Conservation (phyloP, 2,329 filamentous ascomycete genomes). For the Alternaria angustiovoidea region DNA sequence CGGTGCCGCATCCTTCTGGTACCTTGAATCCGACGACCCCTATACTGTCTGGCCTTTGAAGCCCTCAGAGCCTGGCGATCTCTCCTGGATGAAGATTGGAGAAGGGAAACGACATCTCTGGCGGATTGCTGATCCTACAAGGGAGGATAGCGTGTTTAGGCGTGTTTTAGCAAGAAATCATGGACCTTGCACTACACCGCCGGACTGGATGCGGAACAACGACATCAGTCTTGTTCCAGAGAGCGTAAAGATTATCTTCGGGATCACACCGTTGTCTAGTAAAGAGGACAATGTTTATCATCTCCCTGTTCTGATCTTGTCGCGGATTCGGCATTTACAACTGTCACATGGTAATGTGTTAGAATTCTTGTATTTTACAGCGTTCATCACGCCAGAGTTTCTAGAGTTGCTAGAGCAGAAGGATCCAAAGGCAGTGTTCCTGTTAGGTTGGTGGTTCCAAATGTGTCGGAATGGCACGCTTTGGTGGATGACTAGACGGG, state of each 20-base stretch:
- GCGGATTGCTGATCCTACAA: slow-evolving; percentile 59
- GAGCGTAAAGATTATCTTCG: slow-evolving; percentile 43
- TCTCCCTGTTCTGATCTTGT: slow-evolving; percentile 48
- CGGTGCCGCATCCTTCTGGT: slow-evolving; percentile 57
- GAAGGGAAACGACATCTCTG: slow-evolving; percentile 65
- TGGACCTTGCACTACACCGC: slow-evolving; percentile 12
- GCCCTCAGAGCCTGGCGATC: slow-evolving; percentile 52
- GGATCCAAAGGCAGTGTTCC: slow-evolving; percentile 62
- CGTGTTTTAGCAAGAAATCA: slow-evolving; percentile 33
- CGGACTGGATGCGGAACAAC: slow-evolving; percentile 15
- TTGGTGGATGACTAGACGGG: slow-evolving; percentile 42
- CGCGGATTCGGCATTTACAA: slow-evolving; percentile 48
- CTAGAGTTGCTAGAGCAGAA: slow-evolving; percentile 58
- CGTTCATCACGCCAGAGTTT: slow-evolving; percentile 56
- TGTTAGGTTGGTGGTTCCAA: slow-evolving; percentile 67
- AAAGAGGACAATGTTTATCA: slow-evolving; percentile 37
- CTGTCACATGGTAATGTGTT: slow-evolving; percentile 54
- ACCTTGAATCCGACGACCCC: slow-evolving; percentile 53
- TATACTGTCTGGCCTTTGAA: slow-evolving; percentile 66
- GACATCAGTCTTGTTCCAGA: slow-evolving; percentile 40
- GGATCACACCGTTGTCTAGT: slow-evolving; percentile 28
- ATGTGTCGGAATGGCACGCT: slow-evolving; percentile 41
- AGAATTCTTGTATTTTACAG: slow-evolving; percentile 59
- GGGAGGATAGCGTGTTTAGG: slow-evolving; percentile 59
- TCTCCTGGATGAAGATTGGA: slow-evolving; percentile 67